Evolutionary conservation across 1,139 yeast species (phyloP).

Genomic region (Arxiozyma telluris): DNA sequence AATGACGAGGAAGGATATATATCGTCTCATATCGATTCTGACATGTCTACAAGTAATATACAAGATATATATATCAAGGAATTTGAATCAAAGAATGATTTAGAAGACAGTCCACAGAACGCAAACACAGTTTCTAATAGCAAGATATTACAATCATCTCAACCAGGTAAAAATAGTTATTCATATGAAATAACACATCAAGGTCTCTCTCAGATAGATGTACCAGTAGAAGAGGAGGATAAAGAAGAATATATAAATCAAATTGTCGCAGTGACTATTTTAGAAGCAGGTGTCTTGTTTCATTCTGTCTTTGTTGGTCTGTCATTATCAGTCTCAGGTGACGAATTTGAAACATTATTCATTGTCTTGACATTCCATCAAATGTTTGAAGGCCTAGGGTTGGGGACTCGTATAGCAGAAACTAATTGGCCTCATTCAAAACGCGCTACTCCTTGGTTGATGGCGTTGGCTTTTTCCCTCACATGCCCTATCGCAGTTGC

Average conservation of each 20-base stretch:
- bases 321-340: conserved; percentile 64
- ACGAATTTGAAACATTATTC: conserved; percentile 68
- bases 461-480: conserved; percentile 52
- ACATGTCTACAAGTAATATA: background rate
- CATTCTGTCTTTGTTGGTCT: conserved; percentile 77
- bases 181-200: conserved; percentile 45
- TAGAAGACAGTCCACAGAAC: background rate
- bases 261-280: conserved; percentile 46
- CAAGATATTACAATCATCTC: conserved; percentile 6
- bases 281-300: conserved; percentile 74
- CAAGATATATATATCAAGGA: background rate
- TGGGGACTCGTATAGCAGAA: conserved; percentile 76
- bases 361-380: conserved; percentile 84
- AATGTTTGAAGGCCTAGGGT: conserved; percentile 85
- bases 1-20: background rate
- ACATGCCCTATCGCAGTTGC: conserved; percentile 81
- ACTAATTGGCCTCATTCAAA: conserved; percentile 49
- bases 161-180: conserved; percentile 35
- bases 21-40: background rate
- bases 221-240: conserved; percentile 27
- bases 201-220: conserved; percentile 34
- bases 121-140: background rate
- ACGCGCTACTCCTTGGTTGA: conserved; percentile 47
- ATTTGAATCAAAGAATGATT: background rate
- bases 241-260: conserved; percentile 30